phyloP scores from a whole-genome alignment of 345 rosid species.

The Arabidopsis thaliana region DNA sequence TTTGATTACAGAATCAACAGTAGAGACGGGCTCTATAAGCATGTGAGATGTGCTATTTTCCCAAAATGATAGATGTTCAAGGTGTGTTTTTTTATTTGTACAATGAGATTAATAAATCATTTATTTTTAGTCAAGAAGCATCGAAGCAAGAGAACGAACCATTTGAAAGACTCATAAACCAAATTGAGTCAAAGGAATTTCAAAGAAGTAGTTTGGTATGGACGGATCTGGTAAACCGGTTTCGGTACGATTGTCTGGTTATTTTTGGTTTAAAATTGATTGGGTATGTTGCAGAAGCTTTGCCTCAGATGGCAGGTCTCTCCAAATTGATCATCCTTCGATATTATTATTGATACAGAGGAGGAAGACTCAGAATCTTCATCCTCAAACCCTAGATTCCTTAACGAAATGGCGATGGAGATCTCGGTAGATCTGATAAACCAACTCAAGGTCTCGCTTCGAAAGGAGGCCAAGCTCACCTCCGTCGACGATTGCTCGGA shows the following conservation, averaged over 20 bases:
- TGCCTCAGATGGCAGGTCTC: constrained; percentile 20
- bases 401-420: constrained; percentile 56
- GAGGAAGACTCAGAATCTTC: neutral
- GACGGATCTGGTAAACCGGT: neutral
- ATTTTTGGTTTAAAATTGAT: constrained; percentile 24
- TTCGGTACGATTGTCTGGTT: constrained; percentile 15
- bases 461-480: constrained; percentile 60
- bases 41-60: too few relatives aligned
- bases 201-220: too few relatives aligned
- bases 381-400: constrained; percentile 22
- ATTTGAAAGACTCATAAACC: too few relatives aligned
- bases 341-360: neutral
- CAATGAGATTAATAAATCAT: too few relatives aligned
- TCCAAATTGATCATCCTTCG: constrained; percentile 12
- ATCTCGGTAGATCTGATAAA: constrained; percentile 64
- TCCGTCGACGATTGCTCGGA: constrained; percentile 47
- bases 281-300: constrained; percentile 25
- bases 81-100: too few relatives aligned
- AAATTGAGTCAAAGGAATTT: too few relatives aligned
- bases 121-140: too few relatives aligned
- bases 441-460: constrained; percentile 65
- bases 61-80: too few relatives aligned
- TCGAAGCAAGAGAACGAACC: too few relatives aligned
- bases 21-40: too few relatives aligned
- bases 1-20: too few relatives aligned